Conservation (phyloP, 306 rosid genomes). For the Vigna mungo region DNA sequence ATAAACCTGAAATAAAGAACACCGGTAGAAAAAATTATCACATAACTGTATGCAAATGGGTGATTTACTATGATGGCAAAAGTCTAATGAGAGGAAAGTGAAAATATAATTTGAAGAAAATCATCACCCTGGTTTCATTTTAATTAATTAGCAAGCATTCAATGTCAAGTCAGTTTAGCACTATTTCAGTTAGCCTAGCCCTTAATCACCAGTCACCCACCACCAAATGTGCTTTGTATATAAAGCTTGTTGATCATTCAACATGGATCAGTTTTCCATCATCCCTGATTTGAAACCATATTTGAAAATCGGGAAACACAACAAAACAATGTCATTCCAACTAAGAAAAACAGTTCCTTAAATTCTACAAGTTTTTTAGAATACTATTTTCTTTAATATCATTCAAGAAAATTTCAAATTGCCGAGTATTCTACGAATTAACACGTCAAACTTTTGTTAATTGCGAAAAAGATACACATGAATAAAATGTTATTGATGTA, state of each 20-base stretch:
- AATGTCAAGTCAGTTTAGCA: too few species aligned
- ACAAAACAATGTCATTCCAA: background rate
- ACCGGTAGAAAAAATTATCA: background rate
- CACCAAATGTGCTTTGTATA: background rate
- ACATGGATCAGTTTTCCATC: background rate
- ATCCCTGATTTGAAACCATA: background rate
- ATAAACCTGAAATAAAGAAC: conserved; percentile 65
- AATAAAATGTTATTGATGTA: too few species aligned
- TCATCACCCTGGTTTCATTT: background rate
- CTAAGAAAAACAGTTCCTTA: too few species aligned
- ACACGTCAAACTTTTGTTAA: too few species aligned
- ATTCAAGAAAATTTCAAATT: too few species aligned
- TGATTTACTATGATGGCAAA: background rate
- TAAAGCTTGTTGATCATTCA: background rate
- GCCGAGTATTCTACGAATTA: too few species aligned
- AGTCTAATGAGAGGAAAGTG: background rate
- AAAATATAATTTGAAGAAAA: conserved; percentile 5
- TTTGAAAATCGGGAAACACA: background rate
- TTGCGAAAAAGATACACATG: too few species aligned
- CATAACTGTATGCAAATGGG: background rate
- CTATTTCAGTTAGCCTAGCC: background rate
- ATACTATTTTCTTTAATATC: too few species aligned
- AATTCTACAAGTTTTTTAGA: too few species aligned
- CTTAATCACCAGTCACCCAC: background rate
- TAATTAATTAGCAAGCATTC: too few species aligned